Evolutionary conservation across 768 basidiomycete genomes (phyloP).

Genomic region (Boletus pseudopeckii): DNA sequence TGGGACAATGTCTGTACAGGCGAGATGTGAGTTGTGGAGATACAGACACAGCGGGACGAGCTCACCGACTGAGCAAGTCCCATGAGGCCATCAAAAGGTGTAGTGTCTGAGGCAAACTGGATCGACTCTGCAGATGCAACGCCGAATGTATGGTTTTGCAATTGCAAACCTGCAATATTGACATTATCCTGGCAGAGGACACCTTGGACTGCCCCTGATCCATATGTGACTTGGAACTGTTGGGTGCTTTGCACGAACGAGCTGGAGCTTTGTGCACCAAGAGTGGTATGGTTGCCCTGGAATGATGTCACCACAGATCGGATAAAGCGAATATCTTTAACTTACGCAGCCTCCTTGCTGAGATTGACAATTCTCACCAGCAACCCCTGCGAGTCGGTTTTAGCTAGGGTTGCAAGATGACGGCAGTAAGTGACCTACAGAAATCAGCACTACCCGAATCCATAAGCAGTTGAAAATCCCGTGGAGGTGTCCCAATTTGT

Average conservation of each 20-base stretch:
- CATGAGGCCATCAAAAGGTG: slow-evolving; percentile 72
- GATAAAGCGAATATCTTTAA: neutral
- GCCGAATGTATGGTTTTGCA: slow-evolving; percentile 65
- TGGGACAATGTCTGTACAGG: slow-evolving; percentile 53
- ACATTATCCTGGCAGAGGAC: slow-evolving; percentile 61
- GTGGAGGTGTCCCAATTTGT: slow-evolving; percentile 65
- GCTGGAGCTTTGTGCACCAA: slow-evolving; percentile 59
- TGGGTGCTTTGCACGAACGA: slow-evolving; percentile 53
- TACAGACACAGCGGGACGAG: slow-evolving; percentile 15
- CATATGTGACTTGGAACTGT: slow-evolving; percentile 63
- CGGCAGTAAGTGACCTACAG: slow-evolving; percentile 31
- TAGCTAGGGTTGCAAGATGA: neutral
- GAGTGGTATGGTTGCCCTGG: slow-evolving; percentile 62
- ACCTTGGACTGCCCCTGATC: slow-evolving; percentile 67
- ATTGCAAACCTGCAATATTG: slow-evolving; percentile 55
- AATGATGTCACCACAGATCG: slow-evolving; percentile 19
- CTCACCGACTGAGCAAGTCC: slow-evolving; percentile 70
- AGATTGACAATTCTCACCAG: slow-evolving; percentile 50
- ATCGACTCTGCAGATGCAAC: slow-evolving; percentile 55
- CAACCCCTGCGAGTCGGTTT: slow-evolving; percentile 39
- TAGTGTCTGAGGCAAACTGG: slow-evolving; percentile 51
- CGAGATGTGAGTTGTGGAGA: neutral
- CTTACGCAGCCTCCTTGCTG: slow-evolving; percentile 41
- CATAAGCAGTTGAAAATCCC: slow-evolving; percentile 56
- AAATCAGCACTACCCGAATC: slow-evolving; percentile 70